Evolutionary conservation across 2,329 filamentous ascomycete species (phyloP).

Genomic region (Verticillium nonalfalfae): DNA sequence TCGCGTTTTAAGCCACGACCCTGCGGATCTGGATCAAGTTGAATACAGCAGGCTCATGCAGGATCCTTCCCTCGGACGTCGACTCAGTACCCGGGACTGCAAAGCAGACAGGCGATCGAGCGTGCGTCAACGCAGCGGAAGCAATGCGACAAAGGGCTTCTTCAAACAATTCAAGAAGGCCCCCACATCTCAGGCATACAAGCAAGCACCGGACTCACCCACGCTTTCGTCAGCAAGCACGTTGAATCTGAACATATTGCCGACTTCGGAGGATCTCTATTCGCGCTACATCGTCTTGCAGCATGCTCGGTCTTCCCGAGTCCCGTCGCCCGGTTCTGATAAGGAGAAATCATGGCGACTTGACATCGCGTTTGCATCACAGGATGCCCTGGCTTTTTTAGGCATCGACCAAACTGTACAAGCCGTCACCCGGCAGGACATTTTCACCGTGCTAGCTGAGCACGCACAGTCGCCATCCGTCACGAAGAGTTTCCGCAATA

Average conservation of each 20-base stretch:
- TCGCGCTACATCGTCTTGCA: conserved; percentile 24
- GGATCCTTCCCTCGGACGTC: not conserved
- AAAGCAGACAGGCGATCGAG: conserved; percentile 8
- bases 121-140: conserved; percentile 3
- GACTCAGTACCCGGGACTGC: conserved; percentile 4
- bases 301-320: conserved; percentile 11
- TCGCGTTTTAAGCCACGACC: conserved; percentile 35
- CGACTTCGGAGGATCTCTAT: conserved; percentile 11
- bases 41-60: conserved; percentile 3
- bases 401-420: conserved; percentile 25
- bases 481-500: conserved; percentile 35
- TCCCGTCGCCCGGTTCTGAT: conserved; percentile 9
- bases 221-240: not conserved
- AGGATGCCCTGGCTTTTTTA: conserved; percentile 39
- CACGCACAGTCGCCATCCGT: conserved; percentile 35
- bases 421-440: conserved; percentile 35
- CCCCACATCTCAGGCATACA: not conserved
- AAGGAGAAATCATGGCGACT: conserved; percentile 22
- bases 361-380: conserved; percentile 39
- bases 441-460: conserved; percentile 49
- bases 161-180: conserved; percentile 25
- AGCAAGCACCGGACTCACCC: not conserved
- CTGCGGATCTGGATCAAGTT: conserved; percentile 8
- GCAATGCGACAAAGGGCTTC: conserved; percentile 19
- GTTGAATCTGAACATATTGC: not conserved